A percentile compares a stretch with the other conserved stretches of the same genome.
phyloP scores from a whole-genome alignment of 768 basidiomycete species.

The Hebeloma cylindrosporum region DNA sequence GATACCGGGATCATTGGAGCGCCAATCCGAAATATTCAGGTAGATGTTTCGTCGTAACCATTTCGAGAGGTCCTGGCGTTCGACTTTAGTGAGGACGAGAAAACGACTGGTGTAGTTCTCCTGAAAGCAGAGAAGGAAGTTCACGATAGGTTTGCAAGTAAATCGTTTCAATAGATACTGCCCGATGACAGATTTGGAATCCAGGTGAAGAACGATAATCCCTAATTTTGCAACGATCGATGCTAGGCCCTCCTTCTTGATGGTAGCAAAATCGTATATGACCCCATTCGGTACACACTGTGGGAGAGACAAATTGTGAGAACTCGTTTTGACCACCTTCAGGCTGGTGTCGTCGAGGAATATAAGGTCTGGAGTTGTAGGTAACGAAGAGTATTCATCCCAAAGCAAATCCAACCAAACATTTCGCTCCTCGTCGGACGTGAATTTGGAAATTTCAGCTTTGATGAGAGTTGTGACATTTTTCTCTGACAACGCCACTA shows the following conservation, averaged over 20 bases:
- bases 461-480: neutral
- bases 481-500: neutral
- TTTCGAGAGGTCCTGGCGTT: neutral
- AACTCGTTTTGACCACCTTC: too few species aligned
- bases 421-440: neutral
- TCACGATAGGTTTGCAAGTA: slow-evolving; percentile 3
- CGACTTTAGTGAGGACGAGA: neutral
- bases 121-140: slow-evolving; percentile 9
- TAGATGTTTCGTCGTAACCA: neutral
- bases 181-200: neutral
- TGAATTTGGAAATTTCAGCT: neutral
- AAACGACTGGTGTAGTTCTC: neutral
- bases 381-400: neutral
- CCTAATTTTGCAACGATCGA: slow-evolving; percentile 1
- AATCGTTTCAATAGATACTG: slow-evolving; percentile 3
- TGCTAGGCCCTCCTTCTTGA: slow-evolving; percentile 3
- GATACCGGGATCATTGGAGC: neutral
- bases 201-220: neutral
- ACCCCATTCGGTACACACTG: too few species aligned
- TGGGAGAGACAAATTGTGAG: too few species aligned
- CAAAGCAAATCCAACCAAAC: slow-evolving; percentile 12
- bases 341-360: too few species aligned
- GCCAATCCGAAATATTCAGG: neutral
- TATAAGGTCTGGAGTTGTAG: too few species aligned
- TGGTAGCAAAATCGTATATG: neutral